These are phyloP conservation scores for Pythium oligandrum DNA, from an alignment of 352 stramenopile genomes.

Conservation along the genomic window DNA sequence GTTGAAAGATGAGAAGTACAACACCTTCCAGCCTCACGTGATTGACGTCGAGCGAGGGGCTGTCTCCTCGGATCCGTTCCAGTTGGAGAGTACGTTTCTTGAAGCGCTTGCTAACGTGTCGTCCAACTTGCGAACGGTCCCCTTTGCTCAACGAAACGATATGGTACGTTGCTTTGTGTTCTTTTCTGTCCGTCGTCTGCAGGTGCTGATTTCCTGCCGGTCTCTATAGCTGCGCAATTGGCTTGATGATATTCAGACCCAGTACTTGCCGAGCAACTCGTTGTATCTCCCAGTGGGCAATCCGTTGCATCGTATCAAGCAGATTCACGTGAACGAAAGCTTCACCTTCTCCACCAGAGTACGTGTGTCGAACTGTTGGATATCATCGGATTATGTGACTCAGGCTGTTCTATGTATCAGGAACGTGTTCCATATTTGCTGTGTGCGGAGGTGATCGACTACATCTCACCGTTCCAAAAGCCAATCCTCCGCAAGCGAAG, in stretches of 20 bases:
- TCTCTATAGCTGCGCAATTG: constrained; percentile 51
- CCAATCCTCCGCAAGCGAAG: constrained; percentile 38
- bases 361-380: neutral
- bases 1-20: constrained; percentile 59
- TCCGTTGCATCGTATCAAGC: constrained; percentile 69
- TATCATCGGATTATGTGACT: constrained; percentile 1
- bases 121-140: constrained; percentile 63
- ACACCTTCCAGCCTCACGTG: constrained; percentile 45
- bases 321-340: constrained; percentile 70
- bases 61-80: constrained; percentile 44
- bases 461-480: constrained; percentile 29
- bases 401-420: constrained; percentile 11
- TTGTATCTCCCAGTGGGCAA: constrained; percentile 79
- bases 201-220: neutral
- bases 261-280: constrained; percentile 73
- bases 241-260: constrained; percentile 54
- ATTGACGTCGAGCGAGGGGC: constrained; percentile 40
- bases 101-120: constrained; percentile 65
- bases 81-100: constrained; percentile 64
- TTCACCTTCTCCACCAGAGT: constrained; percentile 81
- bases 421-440: constrained; percentile 79
- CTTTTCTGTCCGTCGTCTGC: no score
- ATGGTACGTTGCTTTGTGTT: constrained; percentile 36
- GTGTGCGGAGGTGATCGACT: constrained; percentile 76
- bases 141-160: constrained; percentile 59